phyloP scores from a whole-genome alignment of 257 asterid genomes.

The Pogostemon cablin region DNA sequence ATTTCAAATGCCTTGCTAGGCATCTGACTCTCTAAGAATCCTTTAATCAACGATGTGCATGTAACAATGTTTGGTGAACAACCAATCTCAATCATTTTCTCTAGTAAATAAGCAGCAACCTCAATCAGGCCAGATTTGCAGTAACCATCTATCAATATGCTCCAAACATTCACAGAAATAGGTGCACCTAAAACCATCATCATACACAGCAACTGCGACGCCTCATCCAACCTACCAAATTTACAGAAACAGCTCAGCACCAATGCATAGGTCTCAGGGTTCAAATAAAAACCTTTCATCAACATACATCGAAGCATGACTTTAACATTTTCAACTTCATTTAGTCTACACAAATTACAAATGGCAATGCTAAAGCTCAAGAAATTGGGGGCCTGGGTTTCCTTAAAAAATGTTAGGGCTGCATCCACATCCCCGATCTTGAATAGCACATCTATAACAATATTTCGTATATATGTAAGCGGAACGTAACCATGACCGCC shows the following conservation, averaged over 20 bases:
- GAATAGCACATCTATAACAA: conserved; percentile 64
- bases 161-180: conserved; percentile 55
- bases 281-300: conserved; percentile 59
- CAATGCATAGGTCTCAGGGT: conserved; percentile 52
- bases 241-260: conserved; percentile 68
- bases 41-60: conserved; percentile 70
- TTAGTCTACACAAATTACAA: conserved; percentile 67
- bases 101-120: conserved; percentile 51
- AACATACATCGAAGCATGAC: conserved; percentile 51
- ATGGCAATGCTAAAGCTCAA: conserved; percentile 65
- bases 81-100: conserved; percentile 62
- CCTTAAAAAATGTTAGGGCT: conserved; percentile 59
- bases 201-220: conserved; percentile 60
- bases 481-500: conserved; percentile 54
- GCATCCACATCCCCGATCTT: conserved; percentile 48
- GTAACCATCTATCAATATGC: conserved; percentile 60
- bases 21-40: conserved; percentile 53
- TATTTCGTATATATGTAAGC: conserved; percentile 59
- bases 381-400: conserved; percentile 61
- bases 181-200: conserved; percentile 65
- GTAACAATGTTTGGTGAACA: conserved; percentile 67
- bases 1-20: conserved; percentile 61
- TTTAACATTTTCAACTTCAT: conserved; percentile 48
- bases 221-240: conserved; percentile 48
- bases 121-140: conserved; percentile 63